phyloP scores from a whole-genome alignment of 768 basidiomycete genomes.

The Podaxis sp. region DNA sequence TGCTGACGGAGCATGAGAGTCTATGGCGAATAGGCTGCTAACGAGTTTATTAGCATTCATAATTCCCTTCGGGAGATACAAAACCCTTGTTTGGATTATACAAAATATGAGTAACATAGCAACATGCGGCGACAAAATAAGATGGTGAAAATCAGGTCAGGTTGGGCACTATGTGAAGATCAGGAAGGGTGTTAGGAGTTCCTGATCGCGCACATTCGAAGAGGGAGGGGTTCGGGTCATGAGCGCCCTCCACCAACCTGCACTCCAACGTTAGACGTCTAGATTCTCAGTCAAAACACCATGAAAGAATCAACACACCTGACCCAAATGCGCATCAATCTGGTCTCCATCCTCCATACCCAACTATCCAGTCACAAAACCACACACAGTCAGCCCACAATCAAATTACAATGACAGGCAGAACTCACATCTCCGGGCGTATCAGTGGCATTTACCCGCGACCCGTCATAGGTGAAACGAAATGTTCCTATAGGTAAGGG shows the following conservation, averaged over 20 bases:
- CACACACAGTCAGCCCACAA: background rate
- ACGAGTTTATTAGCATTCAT: background rate
- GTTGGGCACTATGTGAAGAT: background rate
- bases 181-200: background rate
- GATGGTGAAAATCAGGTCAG: background rate
- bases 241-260: background rate
- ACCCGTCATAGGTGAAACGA: conserved; percentile 59
- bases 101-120: background rate
- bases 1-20: no score
- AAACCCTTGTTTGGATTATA: background rate
- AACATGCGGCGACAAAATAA: background rate
- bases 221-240: background rate
- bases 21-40: background rate
- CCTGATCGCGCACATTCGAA: no score
- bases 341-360: conserved; percentile 64
- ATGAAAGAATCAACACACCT: conserved; percentile 36
- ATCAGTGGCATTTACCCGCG: conserved; percentile 44
- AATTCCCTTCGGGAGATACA: background rate
- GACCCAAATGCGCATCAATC: conserved; percentile 59
- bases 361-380: conserved; percentile 30
- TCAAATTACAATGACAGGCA: background rate
- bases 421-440: conserved; percentile 54
- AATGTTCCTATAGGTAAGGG: conserved; percentile 50
- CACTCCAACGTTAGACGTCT: background rate
- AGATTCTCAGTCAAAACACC: background rate